A percentile compares a stretch with the other conserved stretches of the same genome.
These are phyloP conservation scores for Schizothecium vesticola DNA, from an alignment of 495 filamentous ascomycete genomes.

Conservation along the genomic window DNA sequence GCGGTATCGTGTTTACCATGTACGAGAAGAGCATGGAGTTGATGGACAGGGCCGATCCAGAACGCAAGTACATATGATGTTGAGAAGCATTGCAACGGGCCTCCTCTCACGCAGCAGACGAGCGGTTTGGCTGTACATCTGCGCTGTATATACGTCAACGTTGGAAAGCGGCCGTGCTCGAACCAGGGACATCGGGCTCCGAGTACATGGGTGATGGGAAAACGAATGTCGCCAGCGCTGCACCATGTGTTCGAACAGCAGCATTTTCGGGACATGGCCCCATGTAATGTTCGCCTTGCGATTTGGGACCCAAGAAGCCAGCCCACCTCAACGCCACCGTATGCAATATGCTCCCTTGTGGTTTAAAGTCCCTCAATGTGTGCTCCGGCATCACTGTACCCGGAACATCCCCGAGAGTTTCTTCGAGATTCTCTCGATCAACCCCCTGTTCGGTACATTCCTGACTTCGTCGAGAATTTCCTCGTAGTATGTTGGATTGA, in stretches of 20 bases:
- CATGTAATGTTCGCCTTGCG: too few relatives aligned
- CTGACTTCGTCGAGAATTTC: conserved; percentile 66
- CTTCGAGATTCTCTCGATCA: conserved; percentile 49
- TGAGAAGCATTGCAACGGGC: not conserved
- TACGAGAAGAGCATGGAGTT: conserved; percentile 97
- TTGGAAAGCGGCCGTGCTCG: not conserved
- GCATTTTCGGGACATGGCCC: not conserved
- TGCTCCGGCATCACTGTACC: conserved; percentile 28
- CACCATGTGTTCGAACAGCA: not conserved
- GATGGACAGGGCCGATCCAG: conserved; percentile 75
- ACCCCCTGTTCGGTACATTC: conserved; percentile 61
- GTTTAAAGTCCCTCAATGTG: conserved; percentile 9
- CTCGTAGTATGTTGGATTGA: conserved; percentile 72
- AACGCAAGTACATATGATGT: conserved; percentile 70
- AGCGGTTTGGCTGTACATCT: not conserved
- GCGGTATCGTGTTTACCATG: conserved; percentile 98
- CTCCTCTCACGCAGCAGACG: not conserved
- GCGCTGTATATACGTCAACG: not conserved
- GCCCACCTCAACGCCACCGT: conserved; percentile 16
- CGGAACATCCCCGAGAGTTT: conserved; percentile 61
- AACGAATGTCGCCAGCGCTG: not conserved
- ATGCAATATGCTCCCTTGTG: conserved; percentile 12
- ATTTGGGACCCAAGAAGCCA: not conserved
- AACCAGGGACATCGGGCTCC: not conserved
- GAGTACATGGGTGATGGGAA: not conserved